Conservation (phyloP, 208 protist genomes). For the Tritrichomonas musculus region DNA sequence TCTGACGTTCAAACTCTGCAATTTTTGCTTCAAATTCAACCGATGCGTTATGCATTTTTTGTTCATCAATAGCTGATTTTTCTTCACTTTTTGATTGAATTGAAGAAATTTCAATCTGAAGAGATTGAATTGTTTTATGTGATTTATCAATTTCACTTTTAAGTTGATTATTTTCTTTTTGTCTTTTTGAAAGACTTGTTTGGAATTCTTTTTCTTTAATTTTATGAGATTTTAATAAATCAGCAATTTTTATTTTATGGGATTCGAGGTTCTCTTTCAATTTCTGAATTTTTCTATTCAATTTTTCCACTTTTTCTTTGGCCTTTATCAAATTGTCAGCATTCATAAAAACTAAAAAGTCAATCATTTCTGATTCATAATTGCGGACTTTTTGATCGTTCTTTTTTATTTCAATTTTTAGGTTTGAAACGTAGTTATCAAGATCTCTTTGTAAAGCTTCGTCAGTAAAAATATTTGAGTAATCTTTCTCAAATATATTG, state of each 20-base stretch:
- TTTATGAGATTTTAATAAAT: no score
- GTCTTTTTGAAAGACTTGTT: not conserved
- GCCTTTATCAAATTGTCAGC: not conserved
- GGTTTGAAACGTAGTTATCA: not conserved
- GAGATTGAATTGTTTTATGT: no score
- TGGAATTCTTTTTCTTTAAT: not conserved
- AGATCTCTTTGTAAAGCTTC: not conserved
- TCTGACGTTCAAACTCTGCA: not conserved
- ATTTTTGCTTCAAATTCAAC: not conserved
- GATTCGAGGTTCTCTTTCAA: not conserved
- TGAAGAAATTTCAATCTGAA: no score
- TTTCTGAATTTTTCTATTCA: not conserved
- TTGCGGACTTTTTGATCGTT: not conserved
- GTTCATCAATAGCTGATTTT: not conserved
- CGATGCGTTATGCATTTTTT: not conserved
- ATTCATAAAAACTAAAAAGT: not conserved
- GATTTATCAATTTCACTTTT: no score
- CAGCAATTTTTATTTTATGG: not conserved
- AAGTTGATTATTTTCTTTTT: not conserved
- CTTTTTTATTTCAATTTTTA: not conserved
- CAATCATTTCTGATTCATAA: not conserved
- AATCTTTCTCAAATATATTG: not conserved
- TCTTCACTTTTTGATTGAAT: no score
- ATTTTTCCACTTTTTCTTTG: not conserved
- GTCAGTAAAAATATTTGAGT: not conserved